phyloP scores from a whole-genome alignment of 768 basidiomycete genomes.

The Pleurotus ostreatus region DNA sequence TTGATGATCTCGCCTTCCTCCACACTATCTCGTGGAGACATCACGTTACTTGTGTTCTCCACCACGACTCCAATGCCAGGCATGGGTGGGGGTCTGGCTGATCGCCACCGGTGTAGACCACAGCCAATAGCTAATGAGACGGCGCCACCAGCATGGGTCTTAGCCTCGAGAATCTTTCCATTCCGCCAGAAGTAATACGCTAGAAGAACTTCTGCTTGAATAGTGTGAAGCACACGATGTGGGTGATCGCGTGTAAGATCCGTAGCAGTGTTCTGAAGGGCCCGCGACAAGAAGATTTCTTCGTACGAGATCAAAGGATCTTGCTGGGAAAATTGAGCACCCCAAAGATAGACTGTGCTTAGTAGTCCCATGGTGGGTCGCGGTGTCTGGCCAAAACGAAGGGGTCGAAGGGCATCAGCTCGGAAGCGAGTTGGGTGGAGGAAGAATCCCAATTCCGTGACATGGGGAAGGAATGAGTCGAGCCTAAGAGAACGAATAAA shows the following conservation, averaged over 20 bases:
- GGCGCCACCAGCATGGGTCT: conserved; percentile 50
- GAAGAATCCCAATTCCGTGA: conserved; percentile 63
- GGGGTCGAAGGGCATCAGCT: conserved; percentile 40
- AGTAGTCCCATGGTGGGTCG: conserved; percentile 47
- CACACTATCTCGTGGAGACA: conserved; percentile 36
- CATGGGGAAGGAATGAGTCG: conserved; percentile 55
- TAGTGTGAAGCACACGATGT: conserved; percentile 43
- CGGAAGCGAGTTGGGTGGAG: conserved; percentile 48
- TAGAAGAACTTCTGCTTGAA: conserved; percentile 64
- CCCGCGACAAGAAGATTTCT: conserved; percentile 42
- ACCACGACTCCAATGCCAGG: conserved; percentile 28
- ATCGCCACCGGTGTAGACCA: conserved; percentile 44
- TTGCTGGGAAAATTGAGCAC: conserved; percentile 43
- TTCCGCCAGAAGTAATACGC: conserved; percentile 61
- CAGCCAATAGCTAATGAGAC: conserved; percentile 44
- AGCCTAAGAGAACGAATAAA: conserved; percentile 32
- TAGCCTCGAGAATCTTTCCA: conserved; percentile 58
- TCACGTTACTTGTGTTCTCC: conserved; percentile 34
- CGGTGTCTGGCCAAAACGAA: conserved; percentile 42
- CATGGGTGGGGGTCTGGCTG: conserved; percentile 30
- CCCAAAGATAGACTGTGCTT: conserved; percentile 50
- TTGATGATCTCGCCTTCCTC: conserved; percentile 67
- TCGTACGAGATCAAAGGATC: conserved; percentile 38
- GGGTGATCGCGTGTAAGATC: conserved; percentile 46
- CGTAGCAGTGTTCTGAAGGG: conserved; percentile 42